phyloP scores from a whole-genome alignment of 2,329 filamentous ascomycete genomes.

The Fonsecaea multimorphosa region DNA sequence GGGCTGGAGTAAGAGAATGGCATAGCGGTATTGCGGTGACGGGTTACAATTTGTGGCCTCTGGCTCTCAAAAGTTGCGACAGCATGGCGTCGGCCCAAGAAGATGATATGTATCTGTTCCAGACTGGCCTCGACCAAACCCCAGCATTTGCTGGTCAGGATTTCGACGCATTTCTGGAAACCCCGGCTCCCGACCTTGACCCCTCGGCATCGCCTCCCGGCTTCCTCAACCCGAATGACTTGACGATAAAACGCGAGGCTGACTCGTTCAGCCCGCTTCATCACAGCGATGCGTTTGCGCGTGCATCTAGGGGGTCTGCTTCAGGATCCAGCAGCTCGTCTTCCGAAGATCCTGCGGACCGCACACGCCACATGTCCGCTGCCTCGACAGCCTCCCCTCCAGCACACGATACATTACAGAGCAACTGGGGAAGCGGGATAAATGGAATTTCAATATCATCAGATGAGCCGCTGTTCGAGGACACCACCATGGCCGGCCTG shows the following conservation, averaged over 20 bases:
- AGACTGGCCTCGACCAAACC: constrained; percentile 47
- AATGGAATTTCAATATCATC: constrained; percentile 46
- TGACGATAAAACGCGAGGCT: constrained; percentile 35
- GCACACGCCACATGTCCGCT: constrained; percentile 50
- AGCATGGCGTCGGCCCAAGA: constrained; percentile 44
- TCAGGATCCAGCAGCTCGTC: constrained; percentile 53
- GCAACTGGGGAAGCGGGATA: constrained; percentile 39
- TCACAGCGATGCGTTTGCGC: constrained; percentile 40
- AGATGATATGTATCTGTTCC: constrained; percentile 52
- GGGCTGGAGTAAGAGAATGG: constrained; percentile 26
- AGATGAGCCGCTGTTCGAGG: constrained; percentile 50
- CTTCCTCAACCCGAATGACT: constrained; percentile 40
- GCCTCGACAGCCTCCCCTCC: constrained; percentile 49
- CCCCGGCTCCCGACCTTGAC: constrained; percentile 44
- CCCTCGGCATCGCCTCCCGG: constrained; percentile 41
- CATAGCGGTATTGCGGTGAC: constrained; percentile 16
- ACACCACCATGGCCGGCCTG: constrained; percentile 45
- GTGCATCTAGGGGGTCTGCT: constrained; percentile 52
- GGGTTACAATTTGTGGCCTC: not conserved
- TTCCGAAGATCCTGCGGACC: constrained; percentile 50
- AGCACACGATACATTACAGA: constrained; percentile 45
- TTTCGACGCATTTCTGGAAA: constrained; percentile 51
- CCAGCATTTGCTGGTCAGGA: constrained; percentile 48
- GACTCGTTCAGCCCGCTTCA: constrained; percentile 40
- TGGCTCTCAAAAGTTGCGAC: not conserved